Percentiles rank a stretch among this genome's conserved stretches.
Conservation (phyloP, 257 asterid species). For the Galeopsis tetrahit region DNA sequence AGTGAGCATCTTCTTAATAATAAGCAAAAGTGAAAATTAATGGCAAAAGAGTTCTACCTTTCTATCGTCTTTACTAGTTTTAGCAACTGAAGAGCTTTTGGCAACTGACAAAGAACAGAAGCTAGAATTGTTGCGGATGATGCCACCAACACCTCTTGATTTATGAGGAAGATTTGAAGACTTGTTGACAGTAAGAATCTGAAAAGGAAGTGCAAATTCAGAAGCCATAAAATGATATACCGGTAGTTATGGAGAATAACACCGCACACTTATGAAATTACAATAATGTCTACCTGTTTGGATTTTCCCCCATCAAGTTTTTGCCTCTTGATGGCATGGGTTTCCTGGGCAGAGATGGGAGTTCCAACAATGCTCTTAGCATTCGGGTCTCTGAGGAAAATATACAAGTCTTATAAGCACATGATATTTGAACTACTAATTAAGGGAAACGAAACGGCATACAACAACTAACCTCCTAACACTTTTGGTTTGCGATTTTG, state of each 20-base stretch:
- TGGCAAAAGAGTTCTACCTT: slow-evolving; percentile 47
- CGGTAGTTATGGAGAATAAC: not conserved
- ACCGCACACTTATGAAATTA: not conserved
- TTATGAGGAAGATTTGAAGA: slow-evolving; percentile 77
- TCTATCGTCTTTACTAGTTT: slow-evolving; percentile 67
- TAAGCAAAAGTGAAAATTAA: not conserved
- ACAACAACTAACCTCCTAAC: slow-evolving; percentile 51
- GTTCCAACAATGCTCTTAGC: slow-evolving; percentile 55
- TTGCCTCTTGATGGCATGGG: slow-evolving; percentile 91
- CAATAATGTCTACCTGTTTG: slow-evolving; percentile 56
- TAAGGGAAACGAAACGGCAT: not conserved
- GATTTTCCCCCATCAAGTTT: slow-evolving; percentile 88
- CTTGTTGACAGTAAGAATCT: slow-evolving; percentile 78
- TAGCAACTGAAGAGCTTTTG: slow-evolving; percentile 44
- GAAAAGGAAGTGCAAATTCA: slow-evolving; percentile 17
- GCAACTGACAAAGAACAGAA: slow-evolving; percentile 33
- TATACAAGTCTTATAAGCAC: slow-evolving; percentile 21
- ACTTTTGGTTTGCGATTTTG: slow-evolving; percentile 56
- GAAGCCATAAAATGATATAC: not conserved
- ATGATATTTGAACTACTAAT: not conserved
- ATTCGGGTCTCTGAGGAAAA: slow-evolving; percentile 52
- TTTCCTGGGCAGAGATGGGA: slow-evolving; percentile 72
- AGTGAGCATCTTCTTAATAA: slow-evolving; percentile 19
- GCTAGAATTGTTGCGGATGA: slow-evolving; percentile 47
- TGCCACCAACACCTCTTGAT: slow-evolving; percentile 66